Evolutionary conservation across 768 basidiomycete species (phyloP), one percentile per base, ranked within the genome.

Genomic region (Naganishia friedmannii): DNA sequence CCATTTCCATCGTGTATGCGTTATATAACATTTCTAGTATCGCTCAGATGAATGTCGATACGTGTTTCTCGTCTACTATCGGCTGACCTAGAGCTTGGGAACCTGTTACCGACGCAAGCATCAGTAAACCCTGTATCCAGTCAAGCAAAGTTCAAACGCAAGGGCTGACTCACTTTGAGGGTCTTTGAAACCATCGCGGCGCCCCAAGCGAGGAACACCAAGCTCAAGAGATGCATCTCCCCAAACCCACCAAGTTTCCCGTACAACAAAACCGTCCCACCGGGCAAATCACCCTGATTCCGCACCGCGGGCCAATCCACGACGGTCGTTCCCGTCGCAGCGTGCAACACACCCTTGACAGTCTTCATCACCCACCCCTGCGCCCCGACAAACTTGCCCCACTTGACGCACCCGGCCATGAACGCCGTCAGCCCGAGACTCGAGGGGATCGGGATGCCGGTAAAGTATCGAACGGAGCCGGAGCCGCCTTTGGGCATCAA

Each of bases 131-230:
- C 34, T 37, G 34, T 37, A 37, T n/a, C n/a, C 2, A 15, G 3
- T 53, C 48, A 12, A 57, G 31, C 34, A 37, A 37, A 37, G 34
- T n/a, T n/a, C n/a, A n/a, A n/a, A n/a, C n/a, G n/a, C 7, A 5
- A 2, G 42, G 42, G 42, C 42, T 5, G 42, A 57, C 67, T 56
- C 53, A 97, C 87, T 60, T 88, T 86, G 55, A 99, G 84, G 19
- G 96, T 98, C 83, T 98, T 98, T 85, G 92, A 94, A 73, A 99
- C 91, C 95, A 99, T 98, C 57, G 91, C 90, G 19, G 93, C 89
- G 10, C 90, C 95, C 94, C 93, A 98, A 15, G 84, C 78, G 8
- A 83, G 89, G 80, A 93, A 92, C n/a, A 94, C 77, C 42, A 91
- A 72, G 76, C 88, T 88, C 51, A 88, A 88, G 46, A 86, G 82